These are phyloP conservation scores for Chrysosporium keratinophilum DNA, from an alignment of 2,329 filamentous ascomycete species.

Conservation along the genomic window DNA sequence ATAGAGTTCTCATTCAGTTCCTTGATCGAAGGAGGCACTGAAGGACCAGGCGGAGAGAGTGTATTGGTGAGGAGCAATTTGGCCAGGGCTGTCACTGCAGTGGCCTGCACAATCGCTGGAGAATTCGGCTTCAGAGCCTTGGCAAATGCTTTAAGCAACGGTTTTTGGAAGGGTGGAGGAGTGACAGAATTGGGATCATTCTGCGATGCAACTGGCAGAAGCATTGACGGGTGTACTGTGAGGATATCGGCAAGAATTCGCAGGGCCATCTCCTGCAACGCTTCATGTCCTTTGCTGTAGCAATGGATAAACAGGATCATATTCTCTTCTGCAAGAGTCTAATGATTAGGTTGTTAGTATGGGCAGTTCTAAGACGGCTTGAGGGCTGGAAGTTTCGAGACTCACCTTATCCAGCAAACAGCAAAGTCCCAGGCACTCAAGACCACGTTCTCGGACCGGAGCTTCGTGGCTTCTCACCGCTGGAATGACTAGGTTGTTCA, in stretches of 20 bases:
- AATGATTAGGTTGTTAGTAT: slow-evolving; percentile 9
- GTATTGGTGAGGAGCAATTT: slow-evolving; percentile 77
- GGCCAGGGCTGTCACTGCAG: slow-evolving; percentile 67
- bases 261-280: slow-evolving; percentile 77
- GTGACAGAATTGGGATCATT: slow-evolving; percentile 42
- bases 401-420: slow-evolving; percentile 72
- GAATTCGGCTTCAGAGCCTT: slow-evolving; percentile 65
- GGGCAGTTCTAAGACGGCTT: neutral
- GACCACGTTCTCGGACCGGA: slow-evolving; percentile 78
- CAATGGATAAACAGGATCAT: slow-evolving; percentile 89
- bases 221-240: slow-evolving; percentile 72
- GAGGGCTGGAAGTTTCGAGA: slow-evolving; percentile 3
- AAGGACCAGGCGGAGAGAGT: slow-evolving; percentile 43
- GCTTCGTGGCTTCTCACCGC: slow-evolving; percentile 89
- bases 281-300: slow-evolving; percentile 83
- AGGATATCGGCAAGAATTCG: slow-evolving; percentile 91
- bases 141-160: slow-evolving; percentile 74
- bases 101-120: slow-evolving; percentile 64
- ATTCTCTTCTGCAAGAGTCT: slow-evolving; percentile 83
- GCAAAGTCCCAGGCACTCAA: slow-evolving; percentile 82
- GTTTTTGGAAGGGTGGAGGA: slow-evolving; percentile 42
- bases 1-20: slow-evolving; percentile 47
- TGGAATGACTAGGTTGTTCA: slow-evolving; percentile 93
- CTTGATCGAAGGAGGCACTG: slow-evolving; percentile 43
- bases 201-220: slow-evolving; percentile 44